Evolutionary conservation across 768 basidiomycete genomes (phyloP).

Genomic region (Cystofilobasidium macerans): DNA sequence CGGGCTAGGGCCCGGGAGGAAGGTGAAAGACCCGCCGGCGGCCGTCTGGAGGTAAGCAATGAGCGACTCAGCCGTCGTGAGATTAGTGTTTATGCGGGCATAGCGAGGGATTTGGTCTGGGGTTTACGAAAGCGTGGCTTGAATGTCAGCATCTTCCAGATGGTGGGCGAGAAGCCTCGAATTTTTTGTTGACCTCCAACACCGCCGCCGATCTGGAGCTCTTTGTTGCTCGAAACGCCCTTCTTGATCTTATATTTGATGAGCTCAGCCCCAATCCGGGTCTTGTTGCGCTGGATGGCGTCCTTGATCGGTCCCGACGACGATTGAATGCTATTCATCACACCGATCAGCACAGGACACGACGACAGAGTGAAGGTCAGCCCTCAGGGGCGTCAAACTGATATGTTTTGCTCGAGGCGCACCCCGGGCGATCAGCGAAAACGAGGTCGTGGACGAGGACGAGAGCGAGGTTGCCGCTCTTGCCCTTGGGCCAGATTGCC

Average conservation of each 20-base stretch:
- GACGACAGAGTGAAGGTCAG: not conserved
- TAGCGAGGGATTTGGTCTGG: slow-evolving; percentile 33
- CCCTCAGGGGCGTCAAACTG: not conserved
- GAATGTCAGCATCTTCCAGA: no score
- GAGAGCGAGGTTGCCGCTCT: slow-evolving; percentile 60
- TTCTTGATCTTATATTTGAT: slow-evolving; percentile 41
- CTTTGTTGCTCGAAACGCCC: slow-evolving; percentile 33
- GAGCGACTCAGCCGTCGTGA: slow-evolving; percentile 16
- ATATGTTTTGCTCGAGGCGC: not conserved
- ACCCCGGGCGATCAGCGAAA: slow-evolving; percentile 48
- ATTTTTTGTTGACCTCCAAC: slow-evolving; percentile 32
- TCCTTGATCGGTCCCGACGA: slow-evolving; percentile 83
- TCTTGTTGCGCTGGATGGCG: slow-evolving; percentile 76
- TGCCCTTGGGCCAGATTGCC: slow-evolving; percentile 46
- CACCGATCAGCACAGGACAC: not conserved
- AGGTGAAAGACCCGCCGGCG: slow-evolving; percentile 17
- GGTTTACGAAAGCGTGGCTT: no score
- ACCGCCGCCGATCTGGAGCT: slow-evolving; percentile 32
- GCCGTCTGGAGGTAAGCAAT: slow-evolving; percentile 20
- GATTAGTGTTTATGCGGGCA: slow-evolving; percentile 37
- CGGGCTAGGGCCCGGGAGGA: slow-evolving; percentile 12
- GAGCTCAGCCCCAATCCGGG: slow-evolving; percentile 73
- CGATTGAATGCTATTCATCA: slow-evolving; percentile 58
- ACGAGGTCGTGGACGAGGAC: slow-evolving; percentile 83
- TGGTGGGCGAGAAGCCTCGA: no score